Conservation (phyloP, 2,329 filamentous ascomycete species). For the Alternaria novae-zelandiae region DNA sequence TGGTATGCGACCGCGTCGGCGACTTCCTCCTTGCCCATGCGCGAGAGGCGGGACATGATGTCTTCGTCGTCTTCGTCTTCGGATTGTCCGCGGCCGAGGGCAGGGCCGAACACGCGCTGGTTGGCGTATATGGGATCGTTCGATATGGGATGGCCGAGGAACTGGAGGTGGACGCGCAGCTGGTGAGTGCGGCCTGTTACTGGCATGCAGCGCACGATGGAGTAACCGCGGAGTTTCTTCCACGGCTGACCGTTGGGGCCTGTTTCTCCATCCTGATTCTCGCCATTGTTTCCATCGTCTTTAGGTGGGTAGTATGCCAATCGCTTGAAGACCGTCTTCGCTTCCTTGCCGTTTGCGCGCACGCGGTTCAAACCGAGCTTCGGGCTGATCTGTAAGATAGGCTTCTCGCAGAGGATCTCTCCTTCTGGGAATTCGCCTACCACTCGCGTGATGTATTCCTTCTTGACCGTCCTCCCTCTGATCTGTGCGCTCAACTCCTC, state of each 20-base stretch:
- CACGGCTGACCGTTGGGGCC: constrained; percentile 53
- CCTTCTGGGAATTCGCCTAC: constrained; percentile 90
- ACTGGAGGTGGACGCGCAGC: constrained; percentile 92
- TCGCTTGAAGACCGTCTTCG: constrained; percentile 88
- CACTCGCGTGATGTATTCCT: constrained; percentile 93
- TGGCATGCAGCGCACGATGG: constrained; percentile 90
- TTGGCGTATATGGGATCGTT: constrained; percentile 99
- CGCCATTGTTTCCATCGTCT: constrained; percentile 20
- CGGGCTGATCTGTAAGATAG: constrained; percentile 91
- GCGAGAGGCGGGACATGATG: constrained; percentile 81
- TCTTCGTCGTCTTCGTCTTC: constrained; percentile 81
- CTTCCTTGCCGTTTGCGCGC: constrained; percentile 89
- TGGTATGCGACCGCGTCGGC: constrained; percentile 92
- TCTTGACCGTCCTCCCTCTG: constrained; percentile 79
- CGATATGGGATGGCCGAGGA: constrained; percentile 90
- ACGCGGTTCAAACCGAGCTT: constrained; percentile 94
- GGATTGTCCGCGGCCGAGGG: constrained; percentile 73
- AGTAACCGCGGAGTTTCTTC: constrained; percentile 74
- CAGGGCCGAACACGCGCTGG: constrained; percentile 83
- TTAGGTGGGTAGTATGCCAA: constrained; percentile 85
- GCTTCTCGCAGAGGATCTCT: constrained; percentile 89
- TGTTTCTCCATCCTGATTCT: constrained; percentile 21
- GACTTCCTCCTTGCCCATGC: constrained; percentile 94
- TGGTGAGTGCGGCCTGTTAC: constrained; percentile 95
- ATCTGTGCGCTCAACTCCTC: constrained; percentile 80